Evolutionary conservation across 2,329 filamentous ascomycete genomes (phyloP), one percentile per base, ranked within the genome.

Genomic region (Aspergillus cejpii): DNA sequence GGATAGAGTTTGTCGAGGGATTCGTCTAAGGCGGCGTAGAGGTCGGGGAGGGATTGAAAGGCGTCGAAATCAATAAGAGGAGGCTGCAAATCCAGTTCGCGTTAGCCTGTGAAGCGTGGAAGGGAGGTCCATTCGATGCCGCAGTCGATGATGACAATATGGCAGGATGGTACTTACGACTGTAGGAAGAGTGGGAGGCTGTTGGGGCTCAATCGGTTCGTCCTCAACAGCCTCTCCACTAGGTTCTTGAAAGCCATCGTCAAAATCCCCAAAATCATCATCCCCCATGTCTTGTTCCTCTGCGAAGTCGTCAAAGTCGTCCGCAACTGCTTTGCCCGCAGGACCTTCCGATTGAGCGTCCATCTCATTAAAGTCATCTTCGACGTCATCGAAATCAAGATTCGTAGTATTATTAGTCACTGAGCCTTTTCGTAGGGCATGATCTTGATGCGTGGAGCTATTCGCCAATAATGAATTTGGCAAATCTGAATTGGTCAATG

Each of bases 281-380:
- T 74, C 73, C 44, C 66, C 71, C 48, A 69, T 72, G 48, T 74
- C 72, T 47, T 72, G 72, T 37, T 74, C 74, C 55, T 76, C 71
- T 48, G 71, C 67, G 52, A 74, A 77, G 43, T 75, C 74, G 54
- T 75, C 73, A 61, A 75, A 75, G 23, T 75, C 73, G 44, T 80
- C 81, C 41, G 78, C 79, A 63, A 81, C 80, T 54, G 83, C 84
- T 60, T 85, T 82, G 66, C 87, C 88, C 58, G 50, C 49, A 47
- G 86, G 83, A 57, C 80, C 48, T 49, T 53, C 67, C 79, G 68
- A 83, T 83, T 57, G 77, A 42, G 82, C 78, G 59, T 80, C 75
- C 63, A 54, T 49, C 24, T 50, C 70, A 36, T 55, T 53, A 23
- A 49, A 56, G 37, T 65, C 64, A 41, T 65, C 64, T 14, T 70